These are phyloP conservation scores for Trichoderma hamatum DNA, from an alignment of 2,329 filamentous ascomycete genomes.

Conservation along the genomic window DNA sequence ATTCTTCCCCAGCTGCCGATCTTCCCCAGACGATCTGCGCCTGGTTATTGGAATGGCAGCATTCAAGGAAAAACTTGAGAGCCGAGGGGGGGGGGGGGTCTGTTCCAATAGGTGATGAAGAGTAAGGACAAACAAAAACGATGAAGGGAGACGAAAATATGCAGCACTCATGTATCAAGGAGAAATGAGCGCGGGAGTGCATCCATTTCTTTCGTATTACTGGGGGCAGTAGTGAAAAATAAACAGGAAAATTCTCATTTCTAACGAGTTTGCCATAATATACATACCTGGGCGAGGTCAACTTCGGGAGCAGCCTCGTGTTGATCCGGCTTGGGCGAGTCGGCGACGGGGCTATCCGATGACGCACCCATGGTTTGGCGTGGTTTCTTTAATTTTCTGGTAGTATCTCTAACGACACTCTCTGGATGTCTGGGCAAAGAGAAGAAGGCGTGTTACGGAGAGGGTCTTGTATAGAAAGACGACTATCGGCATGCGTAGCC, in stretches of 20 bases:
- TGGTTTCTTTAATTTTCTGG: neutral
- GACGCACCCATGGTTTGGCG: slow-evolving; percentile 14
- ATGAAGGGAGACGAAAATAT: neutral
- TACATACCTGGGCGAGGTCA: slow-evolving; percentile 22
- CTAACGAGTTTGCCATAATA: neutral
- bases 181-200: neutral
- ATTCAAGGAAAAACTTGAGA: neutral
- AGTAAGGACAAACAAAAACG: neutral
- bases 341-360: neutral
- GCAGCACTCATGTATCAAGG: neutral
- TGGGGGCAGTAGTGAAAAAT: neutral
- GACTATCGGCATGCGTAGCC: neutral
- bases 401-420: neutral
- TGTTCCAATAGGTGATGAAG: neutral
- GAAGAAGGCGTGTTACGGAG: neutral
- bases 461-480: neutral
- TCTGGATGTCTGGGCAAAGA: neutral
- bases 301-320: slow-evolving; percentile 1
- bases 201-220: no score
- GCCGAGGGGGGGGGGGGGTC: no score
- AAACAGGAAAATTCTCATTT: neutral
- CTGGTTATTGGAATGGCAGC: neutral
- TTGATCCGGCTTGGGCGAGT: neutral
- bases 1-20: neutral
- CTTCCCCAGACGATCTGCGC: neutral